These are phyloP conservation scores for Blastobotrys buckinghamii DNA, from an alignment of 1,139 yeast species.

Conservation along the genomic window DNA sequence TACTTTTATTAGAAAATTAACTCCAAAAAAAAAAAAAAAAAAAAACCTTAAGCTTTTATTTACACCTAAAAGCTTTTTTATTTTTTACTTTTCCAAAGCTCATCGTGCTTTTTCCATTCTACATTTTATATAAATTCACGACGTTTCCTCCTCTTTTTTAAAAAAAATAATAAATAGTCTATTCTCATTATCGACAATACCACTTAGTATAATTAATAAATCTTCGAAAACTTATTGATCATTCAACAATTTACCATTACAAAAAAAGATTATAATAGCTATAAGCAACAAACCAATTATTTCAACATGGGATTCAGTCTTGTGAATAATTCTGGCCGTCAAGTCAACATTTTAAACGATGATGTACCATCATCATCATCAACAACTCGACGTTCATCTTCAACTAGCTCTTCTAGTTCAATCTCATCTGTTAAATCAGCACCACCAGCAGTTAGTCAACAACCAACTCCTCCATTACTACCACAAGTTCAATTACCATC, in stretches of 20 bases:
- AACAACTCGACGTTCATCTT: constrained; percentile 1
- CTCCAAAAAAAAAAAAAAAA: too few species aligned
- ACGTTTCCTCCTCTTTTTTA: neutral
- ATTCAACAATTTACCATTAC: too few species aligned
- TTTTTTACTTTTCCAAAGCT: neutral
- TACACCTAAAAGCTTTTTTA: neutral
- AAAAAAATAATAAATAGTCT: too few species aligned
- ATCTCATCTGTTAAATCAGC: neutral
- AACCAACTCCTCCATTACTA: constrained; percentile 7
- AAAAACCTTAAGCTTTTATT: neutral
- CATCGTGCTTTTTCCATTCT: neutral
- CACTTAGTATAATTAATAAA: too few species aligned
- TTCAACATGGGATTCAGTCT: constrained; percentile 23
- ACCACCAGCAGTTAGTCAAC: neutral
- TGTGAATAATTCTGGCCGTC: constrained; percentile 22
- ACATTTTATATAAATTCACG: neutral
- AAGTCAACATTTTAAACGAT: constrained; percentile 22
- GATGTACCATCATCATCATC: constrained; percentile 9
- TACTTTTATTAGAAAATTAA: too few species aligned
- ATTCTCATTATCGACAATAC: too few species aligned
- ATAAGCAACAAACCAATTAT: too few species aligned
- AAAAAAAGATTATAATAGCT: too few species aligned
- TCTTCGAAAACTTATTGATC: neutral
- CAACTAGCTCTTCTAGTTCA: too few species aligned
- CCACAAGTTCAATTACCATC: constrained; percentile 5